phyloP scores from a whole-genome alignment of 2,329 filamentous ascomycete genomes.

The Trichoderma guizhouense region DNA sequence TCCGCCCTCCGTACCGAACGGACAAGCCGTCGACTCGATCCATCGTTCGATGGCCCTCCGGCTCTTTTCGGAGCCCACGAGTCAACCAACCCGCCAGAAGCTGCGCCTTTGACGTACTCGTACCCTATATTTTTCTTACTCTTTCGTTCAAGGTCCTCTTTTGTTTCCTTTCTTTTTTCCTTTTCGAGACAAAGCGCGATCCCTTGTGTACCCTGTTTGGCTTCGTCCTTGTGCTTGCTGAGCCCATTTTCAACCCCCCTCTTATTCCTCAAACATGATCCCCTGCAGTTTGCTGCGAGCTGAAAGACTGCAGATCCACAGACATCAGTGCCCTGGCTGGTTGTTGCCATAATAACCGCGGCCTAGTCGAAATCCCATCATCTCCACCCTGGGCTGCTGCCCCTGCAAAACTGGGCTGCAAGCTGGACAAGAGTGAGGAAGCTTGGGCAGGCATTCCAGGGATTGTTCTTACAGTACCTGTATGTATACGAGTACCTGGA shows the following conservation, averaged over 20 bases:
- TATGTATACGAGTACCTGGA: background rate
- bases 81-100: background rate
- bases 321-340: conserved; percentile 8
- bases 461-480: background rate
- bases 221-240: background rate
- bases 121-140: background rate
- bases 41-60: conserved; percentile 2
- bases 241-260: background rate
- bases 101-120: background rate
- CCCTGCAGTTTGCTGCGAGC: background rate
- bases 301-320: conserved; percentile 14
- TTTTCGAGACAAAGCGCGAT: background rate
- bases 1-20: conserved; percentile 1
- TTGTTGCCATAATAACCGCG: background rate
- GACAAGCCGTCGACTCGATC: conserved; percentile 5
- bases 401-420: conserved; percentile 7
- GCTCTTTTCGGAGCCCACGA: background rate
- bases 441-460: background rate
- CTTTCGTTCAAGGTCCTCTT: background rate
- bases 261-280: background rate
- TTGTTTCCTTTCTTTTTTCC: background rate
- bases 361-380: conserved; percentile 6
- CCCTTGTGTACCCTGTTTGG: background rate
- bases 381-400: background rate
- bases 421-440: background rate